Evolutionary conservation across 768 basidiomycete species (phyloP).

Genomic region (Coprinopsis marcescibilis): DNA sequence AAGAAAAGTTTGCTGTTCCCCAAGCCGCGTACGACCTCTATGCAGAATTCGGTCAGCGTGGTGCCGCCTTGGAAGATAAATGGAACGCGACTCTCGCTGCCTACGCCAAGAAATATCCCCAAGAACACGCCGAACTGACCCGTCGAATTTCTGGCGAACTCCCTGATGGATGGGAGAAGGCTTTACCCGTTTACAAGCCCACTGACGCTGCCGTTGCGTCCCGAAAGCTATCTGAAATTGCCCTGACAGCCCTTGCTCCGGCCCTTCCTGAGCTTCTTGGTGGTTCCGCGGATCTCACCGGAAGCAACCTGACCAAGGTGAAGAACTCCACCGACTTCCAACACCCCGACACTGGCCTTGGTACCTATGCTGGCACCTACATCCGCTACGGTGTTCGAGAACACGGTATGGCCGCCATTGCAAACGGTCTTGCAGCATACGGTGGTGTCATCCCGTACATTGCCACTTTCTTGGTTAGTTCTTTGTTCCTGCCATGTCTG

Average conservation of each 20-base stretch:
- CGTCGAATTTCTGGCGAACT: conserved; percentile 82
- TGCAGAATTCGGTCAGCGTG: conserved; percentile 58
- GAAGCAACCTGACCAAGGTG: conserved; percentile 86
- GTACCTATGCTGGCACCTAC: conserved; percentile 82
- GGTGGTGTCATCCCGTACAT: conserved; percentile 88
- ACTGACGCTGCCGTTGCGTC: conserved; percentile 82
- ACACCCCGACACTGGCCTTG: conserved; percentile 77
- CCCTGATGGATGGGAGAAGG: conserved; percentile 82
- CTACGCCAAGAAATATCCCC: conserved; percentile 76
- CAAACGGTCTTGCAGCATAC: conserved; percentile 86
- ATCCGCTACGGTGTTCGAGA: conserved; percentile 97
- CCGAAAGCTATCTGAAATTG: conserved; percentile 90
- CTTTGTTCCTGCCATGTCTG: neutral
- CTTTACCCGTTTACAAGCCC: conserved; percentile 79
- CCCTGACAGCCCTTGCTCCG: conserved; percentile 68
- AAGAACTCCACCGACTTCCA: conserved; percentile 89
- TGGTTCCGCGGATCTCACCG: conserved; percentile 90
- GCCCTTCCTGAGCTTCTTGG: conserved; percentile 81
- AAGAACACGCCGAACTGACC: conserved; percentile 79
- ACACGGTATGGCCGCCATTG: conserved; percentile 95
- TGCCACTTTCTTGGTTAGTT: conserved; percentile 81
- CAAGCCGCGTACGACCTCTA: conserved; percentile 67
- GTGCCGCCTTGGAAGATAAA: conserved; percentile 63
- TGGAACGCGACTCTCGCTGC: conserved; percentile 67
- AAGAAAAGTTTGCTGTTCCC: conserved; percentile 75